These are phyloP conservation scores for Xylariomycetidae sp. DNA, from an alignment of 2,329 filamentous ascomycete genomes.

Conservation along the genomic window DNA sequence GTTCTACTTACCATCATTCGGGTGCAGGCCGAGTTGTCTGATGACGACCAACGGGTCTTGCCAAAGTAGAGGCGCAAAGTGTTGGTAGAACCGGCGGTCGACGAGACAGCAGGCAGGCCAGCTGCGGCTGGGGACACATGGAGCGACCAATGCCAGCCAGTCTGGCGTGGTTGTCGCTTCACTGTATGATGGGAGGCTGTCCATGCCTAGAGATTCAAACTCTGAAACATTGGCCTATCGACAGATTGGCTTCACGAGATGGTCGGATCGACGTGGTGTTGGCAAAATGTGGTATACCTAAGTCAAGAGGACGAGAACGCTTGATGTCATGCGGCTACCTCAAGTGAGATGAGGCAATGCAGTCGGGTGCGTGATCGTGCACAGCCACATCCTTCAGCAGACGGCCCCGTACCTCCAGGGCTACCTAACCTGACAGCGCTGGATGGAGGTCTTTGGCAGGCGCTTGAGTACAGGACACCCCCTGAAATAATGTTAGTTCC, in stretches of 20 bases:
- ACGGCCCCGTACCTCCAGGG: too few relatives aligned
- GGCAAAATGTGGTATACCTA: too few relatives aligned
- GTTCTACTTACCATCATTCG: constrained; percentile 38
- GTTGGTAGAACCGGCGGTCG: constrained; percentile 36
- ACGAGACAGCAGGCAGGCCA: constrained; percentile 44
- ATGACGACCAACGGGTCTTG: constrained; percentile 38
- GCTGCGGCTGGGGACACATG: constrained; percentile 35
- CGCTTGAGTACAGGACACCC: too few relatives aligned
- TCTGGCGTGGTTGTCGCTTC: constrained; percentile 40
- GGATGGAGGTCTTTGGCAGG: too few relatives aligned
- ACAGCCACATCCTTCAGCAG: neutral
- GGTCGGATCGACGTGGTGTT: too few relatives aligned
- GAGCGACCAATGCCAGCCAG: constrained; percentile 44
- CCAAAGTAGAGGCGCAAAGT: constrained; percentile 50
- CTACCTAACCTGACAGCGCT: too few relatives aligned
- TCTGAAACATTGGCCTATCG: too few relatives aligned
- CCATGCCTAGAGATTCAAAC: too few relatives aligned
- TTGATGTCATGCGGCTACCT: too few relatives aligned
- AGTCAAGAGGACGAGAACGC: too few relatives aligned
- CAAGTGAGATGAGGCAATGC: constrained; percentile 6
- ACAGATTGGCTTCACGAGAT: too few relatives aligned
- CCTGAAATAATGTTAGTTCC: too few relatives aligned
- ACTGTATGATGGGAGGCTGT: constrained; percentile 45
- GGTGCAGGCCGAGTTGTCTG: constrained; percentile 34
- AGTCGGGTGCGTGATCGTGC: neutral